These are phyloP conservation scores for Fistulina hepatica DNA, from an alignment of 1,284 basidiomycete species.

Conservation along the genomic window DNA sequence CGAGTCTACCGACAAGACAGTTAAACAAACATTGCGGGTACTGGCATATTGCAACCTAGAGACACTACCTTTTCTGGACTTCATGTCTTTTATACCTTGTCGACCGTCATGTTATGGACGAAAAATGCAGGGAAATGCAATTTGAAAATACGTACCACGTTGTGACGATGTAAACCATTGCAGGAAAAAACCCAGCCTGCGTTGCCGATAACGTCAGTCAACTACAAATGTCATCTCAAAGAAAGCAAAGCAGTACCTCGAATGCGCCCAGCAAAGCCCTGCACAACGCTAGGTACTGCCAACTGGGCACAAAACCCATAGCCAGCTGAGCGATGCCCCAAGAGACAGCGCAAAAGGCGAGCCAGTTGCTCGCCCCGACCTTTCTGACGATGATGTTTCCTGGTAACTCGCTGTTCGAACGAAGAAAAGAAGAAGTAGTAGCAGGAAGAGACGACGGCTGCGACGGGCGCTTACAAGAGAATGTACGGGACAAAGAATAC, in stretches of 20 bases:
- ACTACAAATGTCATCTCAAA: neutral
- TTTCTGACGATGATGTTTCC: constrained; percentile 31
- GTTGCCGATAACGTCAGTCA: constrained; percentile 5
- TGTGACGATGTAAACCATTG: constrained; percentile 34
- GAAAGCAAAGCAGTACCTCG: constrained; percentile 23
- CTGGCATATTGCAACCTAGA: constrained; percentile 6
- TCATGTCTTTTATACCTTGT: constrained; percentile 36
- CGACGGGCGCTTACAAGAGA: constrained; percentile 28
- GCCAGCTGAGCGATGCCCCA: constrained; percentile 33
- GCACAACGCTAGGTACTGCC: constrained; percentile 29
- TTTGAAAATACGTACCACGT: constrained; percentile 27
- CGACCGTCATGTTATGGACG: constrained; percentile 1
- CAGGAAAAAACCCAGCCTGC: constrained; percentile 38
- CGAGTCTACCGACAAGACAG: constrained; percentile 23
- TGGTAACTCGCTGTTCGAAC: constrained; percentile 29
- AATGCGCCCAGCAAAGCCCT: constrained; percentile 32
- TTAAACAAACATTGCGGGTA: constrained; percentile 1
- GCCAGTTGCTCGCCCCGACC: constrained; percentile 29
- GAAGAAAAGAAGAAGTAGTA: neutral
- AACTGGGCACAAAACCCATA: constrained; percentile 35
- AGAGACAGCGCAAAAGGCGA: constrained; percentile 30
- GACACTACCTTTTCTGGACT: constrained; percentile 34
- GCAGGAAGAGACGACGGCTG: too few species aligned
- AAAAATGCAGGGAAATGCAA: constrained; percentile 3
- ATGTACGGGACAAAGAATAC: constrained; percentile 37